Base-by-base conservation (phyloP, 2,329 filamentous ascomycete species). In the Mycosphaerelloides madeirae region DNA sequence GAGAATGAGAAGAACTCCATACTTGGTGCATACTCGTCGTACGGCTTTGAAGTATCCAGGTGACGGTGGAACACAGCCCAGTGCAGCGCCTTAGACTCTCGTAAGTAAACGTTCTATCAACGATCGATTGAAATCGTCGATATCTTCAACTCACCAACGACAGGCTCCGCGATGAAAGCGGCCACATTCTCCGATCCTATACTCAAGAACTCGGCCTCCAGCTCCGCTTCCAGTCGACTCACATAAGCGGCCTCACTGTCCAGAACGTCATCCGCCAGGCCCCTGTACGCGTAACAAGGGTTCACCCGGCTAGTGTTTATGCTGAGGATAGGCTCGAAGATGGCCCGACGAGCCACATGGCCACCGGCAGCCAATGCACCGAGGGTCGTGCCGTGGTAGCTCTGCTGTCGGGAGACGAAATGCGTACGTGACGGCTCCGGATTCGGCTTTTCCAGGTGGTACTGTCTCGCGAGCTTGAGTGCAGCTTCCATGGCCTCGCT, bases 1-100 rank as follows among this genome's bases (percentile, higher is more conserved):
- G 0, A 91, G 67, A 35, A 91, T 83, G n/a, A 93, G 70, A 0
- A 93, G 74, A 0, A 83, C 80, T 0, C 83, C 85, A 57, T 91
- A 73, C 48, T 78, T 79, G 41, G 83, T 75, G 61, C 87, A 93
- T 1, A 93, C 70, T 2, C 69, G 68, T 56, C 77, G 77, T 65
- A 91, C 79, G 1, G 82, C 84, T 39, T 71, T 67, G 38, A 90
- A 79, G 53, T 93, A 93, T 0, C 84, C 85, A 0, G 71, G 68
- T 0, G 83, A 73, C 0, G 83, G 70, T 1, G 81, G 75, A 1
- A 87, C 80, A 55, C 82, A 87, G 13, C 43, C 43, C 34, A 35
- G 15, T 18, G 33, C 33, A 19, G 33, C 33, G 12, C 33, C 33
- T 35, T 18, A 6, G 6, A 6, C 5, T 6, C 31, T n/a, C 31